Percentiles rank a stretch among this genome's conserved stretches.
Conservation (phyloP, 2,329 filamentous ascomycete genomes). For the Alternaria sp. region DNA sequence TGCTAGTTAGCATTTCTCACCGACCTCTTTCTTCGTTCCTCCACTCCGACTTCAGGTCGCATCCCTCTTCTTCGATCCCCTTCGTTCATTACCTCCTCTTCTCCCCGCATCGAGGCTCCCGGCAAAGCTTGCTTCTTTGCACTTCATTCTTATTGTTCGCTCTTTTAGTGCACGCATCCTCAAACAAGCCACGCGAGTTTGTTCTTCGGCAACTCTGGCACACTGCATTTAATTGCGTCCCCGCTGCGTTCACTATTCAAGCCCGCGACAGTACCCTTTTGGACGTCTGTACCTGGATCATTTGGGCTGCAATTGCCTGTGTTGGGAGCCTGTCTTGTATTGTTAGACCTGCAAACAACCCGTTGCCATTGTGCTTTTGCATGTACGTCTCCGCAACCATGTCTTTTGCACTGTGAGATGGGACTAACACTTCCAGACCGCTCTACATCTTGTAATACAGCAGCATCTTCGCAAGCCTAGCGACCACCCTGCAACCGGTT, state of each 20-base stretch:
- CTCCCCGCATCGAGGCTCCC: conserved; percentile 40
- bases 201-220: conserved; percentile 30
- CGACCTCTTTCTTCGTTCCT: conserved; percentile 39
- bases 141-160: conserved; percentile 52
- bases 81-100: conserved; percentile 50
- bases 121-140: conserved; percentile 45
- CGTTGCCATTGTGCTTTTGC: conserved; percentile 34
- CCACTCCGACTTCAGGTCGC: conserved; percentile 37
- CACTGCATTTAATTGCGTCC: conserved; percentile 35
- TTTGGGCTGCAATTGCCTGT: conserved; percentile 11
- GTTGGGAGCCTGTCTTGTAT: conserved; percentile 25
- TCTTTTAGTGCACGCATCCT: conserved; percentile 48
- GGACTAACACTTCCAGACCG: conserved; percentile 28
- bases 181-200: conserved; percentile 41
- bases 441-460: conserved; percentile 44
- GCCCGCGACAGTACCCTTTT: conserved; percentile 23
- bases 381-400: not conserved
- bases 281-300: conserved; percentile 9
- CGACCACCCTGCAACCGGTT: conserved; percentile 37
- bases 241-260: conserved; percentile 32
- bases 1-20: conserved; percentile 42
- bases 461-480: conserved; percentile 34
- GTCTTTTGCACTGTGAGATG: not conserved
- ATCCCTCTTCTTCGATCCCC: conserved; percentile 42
- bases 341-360: conserved; percentile 27